These are phyloP conservation scores for Claviceps capensis DNA, from an alignment of 2,329 filamentous ascomycete genomes.

Conservation along the genomic window DNA sequence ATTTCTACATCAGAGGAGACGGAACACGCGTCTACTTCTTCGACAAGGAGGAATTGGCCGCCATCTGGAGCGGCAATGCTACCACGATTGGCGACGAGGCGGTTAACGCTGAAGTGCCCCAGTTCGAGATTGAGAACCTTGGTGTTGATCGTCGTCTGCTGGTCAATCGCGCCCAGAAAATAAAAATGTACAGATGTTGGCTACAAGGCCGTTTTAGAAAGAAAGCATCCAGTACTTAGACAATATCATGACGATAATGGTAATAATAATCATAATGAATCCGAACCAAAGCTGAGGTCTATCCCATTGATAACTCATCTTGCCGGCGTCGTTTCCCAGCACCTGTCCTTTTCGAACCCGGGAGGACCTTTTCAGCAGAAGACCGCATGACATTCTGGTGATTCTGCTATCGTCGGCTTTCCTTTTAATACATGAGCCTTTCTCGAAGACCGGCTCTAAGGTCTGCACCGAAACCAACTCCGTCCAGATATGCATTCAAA, in stretches of 20 bases:
- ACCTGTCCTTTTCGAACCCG: no score
- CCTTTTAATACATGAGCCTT: conserved; percentile 25
- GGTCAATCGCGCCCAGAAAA: conserved; percentile 76
- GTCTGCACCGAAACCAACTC: conserved; percentile 40
- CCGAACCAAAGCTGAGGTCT: neutral
- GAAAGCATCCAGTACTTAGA: conserved; percentile 27
- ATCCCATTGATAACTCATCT: no score
- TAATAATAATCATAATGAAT: neutral
- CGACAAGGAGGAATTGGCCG: conserved; percentile 65
- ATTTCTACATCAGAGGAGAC: conserved; percentile 93
- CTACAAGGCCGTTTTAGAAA: conserved; percentile 74
- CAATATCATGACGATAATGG: neutral
- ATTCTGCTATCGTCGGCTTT: neutral
- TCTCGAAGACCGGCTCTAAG: conserved; percentile 29
- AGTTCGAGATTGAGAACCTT: conserved; percentile 63
- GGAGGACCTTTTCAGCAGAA: no score
- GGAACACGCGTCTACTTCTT: conserved; percentile 98
- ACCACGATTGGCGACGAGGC: conserved; percentile 12
- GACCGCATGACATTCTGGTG: neutral
- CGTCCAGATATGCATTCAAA: conserved; percentile 48
- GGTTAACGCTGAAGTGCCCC: conserved; percentile 13
- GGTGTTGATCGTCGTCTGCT: conserved; percentile 79
- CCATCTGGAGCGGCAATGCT: conserved; percentile 55
- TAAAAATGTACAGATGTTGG: conserved; percentile 99
- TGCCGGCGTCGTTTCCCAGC: no score